phyloP scores from a whole-genome alignment of 129 eudicot species.

The Chrysanthemum lavandulifolium region DNA sequence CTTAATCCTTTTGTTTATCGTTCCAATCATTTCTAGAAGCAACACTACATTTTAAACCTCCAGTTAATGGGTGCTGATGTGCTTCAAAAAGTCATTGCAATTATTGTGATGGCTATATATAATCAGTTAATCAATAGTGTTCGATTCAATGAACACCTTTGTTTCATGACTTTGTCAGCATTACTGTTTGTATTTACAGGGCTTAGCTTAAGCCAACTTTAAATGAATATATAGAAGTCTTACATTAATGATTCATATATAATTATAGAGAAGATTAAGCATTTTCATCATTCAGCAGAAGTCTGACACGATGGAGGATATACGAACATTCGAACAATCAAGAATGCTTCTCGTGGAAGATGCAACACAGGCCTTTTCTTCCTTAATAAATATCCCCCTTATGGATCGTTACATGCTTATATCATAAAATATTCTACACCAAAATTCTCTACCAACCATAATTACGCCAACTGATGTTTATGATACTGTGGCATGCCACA shows the following conservation, averaged over 20 bases:
- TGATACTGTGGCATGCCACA: slow-evolving; percentile 50
- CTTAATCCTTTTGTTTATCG: slow-evolving; percentile 62
- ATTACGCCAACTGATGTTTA: slow-evolving; percentile 49
- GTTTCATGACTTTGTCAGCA: slow-evolving; percentile 72
- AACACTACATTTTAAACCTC: slow-evolving; percentile 69
- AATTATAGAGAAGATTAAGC: slow-evolving; percentile 12
- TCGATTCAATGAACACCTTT: slow-evolving; percentile 53
- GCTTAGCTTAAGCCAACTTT: no score
- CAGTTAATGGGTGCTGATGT: slow-evolving; percentile 61
- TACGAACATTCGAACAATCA: slow-evolving; percentile 33
- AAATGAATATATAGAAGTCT: no score
- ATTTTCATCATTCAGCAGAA: slow-evolving; percentile 27
- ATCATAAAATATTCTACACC: slow-evolving; percentile 3
- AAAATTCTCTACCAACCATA: slow-evolving; percentile 40
- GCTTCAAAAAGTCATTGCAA: slow-evolving; percentile 59
- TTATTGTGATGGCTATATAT: slow-evolving; percentile 34
- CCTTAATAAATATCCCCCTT: slow-evolving; percentile 20
- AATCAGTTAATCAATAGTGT: slow-evolving; percentile 28
- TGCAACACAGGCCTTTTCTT: slow-evolving; percentile 31
- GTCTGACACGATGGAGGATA: slow-evolving; percentile 18
- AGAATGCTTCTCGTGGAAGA: slow-evolving; percentile 48
- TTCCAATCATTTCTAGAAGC: slow-evolving; percentile 61
- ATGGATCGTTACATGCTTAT: slow-evolving; percentile 29
- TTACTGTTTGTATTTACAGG: slow-evolving; percentile 24
- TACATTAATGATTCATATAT: no score